These are phyloP conservation scores for Hypoxylon subgilvum DNA, from an alignment of 495 filamentous ascomycete genomes.

Conservation along the genomic window DNA sequence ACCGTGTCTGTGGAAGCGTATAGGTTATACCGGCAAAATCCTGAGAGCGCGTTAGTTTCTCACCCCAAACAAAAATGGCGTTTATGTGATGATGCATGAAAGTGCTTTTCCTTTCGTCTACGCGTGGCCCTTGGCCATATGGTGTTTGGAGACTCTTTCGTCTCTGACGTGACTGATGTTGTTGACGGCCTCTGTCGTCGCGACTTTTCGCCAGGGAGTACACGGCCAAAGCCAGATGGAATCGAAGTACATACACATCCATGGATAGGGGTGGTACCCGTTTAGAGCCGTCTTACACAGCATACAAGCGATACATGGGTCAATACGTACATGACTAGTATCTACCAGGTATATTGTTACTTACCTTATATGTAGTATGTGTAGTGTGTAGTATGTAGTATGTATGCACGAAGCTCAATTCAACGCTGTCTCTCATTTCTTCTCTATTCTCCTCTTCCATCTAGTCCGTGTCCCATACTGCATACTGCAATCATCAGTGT, in stretches of 20 bases:
- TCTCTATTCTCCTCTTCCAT: background rate
- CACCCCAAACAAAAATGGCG: conserved; percentile 23
- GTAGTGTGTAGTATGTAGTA: background rate
- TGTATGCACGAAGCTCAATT: background rate
- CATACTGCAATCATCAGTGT: background rate
- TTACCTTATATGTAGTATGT: too few species aligned
- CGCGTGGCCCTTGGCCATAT: conserved; percentile 9
- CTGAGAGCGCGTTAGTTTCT: conserved; percentile 16
- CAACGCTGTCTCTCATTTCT: background rate
- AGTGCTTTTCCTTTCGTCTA: conserved; percentile 4
- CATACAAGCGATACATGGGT: background rate
- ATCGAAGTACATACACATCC: background rate
- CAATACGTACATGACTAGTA: background rate
- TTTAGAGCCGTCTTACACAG: conserved; percentile 14
- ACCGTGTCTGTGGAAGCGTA: conserved; percentile 30
- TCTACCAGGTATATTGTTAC: too few species aligned
- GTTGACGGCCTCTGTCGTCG: conserved; percentile 2
- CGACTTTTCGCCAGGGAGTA: background rate
- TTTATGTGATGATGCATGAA: conserved; percentile 13
- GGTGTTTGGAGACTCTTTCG: conserved; percentile 6
- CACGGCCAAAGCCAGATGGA: too few species aligned
- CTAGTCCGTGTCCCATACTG: too few species aligned
- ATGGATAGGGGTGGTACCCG: too few species aligned
- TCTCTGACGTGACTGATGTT: conserved; percentile 8
- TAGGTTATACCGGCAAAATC: conserved; percentile 17